A percentile compares a stretch with the other conserved stretches of the same genome.
Evolutionary conservation across 2,329 filamentous ascomycete genomes (phyloP).

Genomic region (Alternaria metachromatica): DNA sequence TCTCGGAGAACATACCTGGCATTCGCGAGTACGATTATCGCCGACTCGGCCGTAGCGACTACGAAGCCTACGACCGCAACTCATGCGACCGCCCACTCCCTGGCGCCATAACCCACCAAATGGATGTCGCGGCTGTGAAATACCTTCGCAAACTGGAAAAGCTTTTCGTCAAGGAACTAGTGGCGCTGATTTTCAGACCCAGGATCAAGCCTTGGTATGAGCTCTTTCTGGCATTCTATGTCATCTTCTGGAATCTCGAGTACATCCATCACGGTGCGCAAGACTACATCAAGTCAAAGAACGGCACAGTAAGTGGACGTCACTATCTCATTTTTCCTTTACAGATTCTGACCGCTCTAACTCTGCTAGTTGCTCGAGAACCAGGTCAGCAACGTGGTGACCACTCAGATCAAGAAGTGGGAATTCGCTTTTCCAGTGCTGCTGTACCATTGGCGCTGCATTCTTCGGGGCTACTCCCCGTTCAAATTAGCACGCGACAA

Average conservation of each 20-base stretch:
- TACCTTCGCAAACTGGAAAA: slow-evolving; percentile 40
- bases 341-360: slow-evolving; percentile 19
- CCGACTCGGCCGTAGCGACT: slow-evolving; percentile 37
- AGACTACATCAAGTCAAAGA: slow-evolving; percentile 45
- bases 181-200: slow-evolving; percentile 38
- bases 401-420: slow-evolving; percentile 44
- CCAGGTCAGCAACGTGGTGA: slow-evolving; percentile 43
- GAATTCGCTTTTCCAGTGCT: slow-evolving; percentile 42
- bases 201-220: slow-evolving; percentile 49
- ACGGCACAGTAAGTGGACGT: slow-evolving; percentile 39
- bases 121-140: slow-evolving; percentile 47
- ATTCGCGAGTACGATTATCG: slow-evolving; percentile 43
- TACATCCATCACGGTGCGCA: slow-evolving; percentile 45
- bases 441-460: slow-evolving; percentile 42
- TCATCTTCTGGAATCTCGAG: slow-evolving; percentile 47
- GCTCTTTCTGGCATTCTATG: slow-evolving; percentile 44
- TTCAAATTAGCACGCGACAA: slow-evolving; percentile 47
- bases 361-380: slow-evolving; percentile 35
- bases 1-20: slow-evolving; percentile 39
- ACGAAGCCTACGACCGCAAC: slow-evolving; percentile 46
- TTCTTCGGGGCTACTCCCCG: slow-evolving; percentile 40
- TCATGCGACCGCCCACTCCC: slow-evolving; percentile 42
- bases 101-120: slow-evolving; percentile 45
- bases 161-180: slow-evolving; percentile 37
- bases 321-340: not conserved